Conservation (phyloP, 176 grass and related monocot genomes). For the Triticum monococcum region DNA sequence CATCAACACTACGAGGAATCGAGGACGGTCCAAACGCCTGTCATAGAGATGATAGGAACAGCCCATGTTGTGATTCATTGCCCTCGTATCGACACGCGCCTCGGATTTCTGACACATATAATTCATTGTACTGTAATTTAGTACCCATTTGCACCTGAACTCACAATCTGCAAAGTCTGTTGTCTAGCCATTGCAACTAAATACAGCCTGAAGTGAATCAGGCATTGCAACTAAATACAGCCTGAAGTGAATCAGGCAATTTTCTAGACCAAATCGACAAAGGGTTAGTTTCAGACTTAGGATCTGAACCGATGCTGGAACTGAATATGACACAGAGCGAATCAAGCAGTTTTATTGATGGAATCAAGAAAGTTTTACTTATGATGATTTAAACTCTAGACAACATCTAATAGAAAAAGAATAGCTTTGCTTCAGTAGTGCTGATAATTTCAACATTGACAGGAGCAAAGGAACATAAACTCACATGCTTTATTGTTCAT, state of each 20-base stretch:
- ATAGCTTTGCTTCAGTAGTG: not conserved
- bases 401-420: not conserved
- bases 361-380: not conserved
- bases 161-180: too few relatives aligned
- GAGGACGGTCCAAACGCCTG: too few relatives aligned
- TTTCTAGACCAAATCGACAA: not conserved
- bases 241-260: not conserved
- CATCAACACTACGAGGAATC: too few relatives aligned
- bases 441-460: not conserved
- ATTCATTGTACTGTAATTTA: too few relatives aligned
- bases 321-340: not conserved
- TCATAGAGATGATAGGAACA: too few relatives aligned
- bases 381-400: not conserved
- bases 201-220: too few relatives aligned
- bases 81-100: too few relatives aligned
- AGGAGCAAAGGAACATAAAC: conserved; percentile 2
- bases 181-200: too few relatives aligned
- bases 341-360: not conserved
- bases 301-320: not conserved
- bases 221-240: not conserved
- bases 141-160: too few relatives aligned
- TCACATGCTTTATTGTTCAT: not conserved
- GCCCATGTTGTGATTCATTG: too few relatives aligned
- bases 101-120: too few relatives aligned
- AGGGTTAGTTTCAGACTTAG: not conserved